Evolutionary conservation across 164 flowering plant genomes (phyloP).

Genomic region (Cinnamomum micranthum): DNA sequence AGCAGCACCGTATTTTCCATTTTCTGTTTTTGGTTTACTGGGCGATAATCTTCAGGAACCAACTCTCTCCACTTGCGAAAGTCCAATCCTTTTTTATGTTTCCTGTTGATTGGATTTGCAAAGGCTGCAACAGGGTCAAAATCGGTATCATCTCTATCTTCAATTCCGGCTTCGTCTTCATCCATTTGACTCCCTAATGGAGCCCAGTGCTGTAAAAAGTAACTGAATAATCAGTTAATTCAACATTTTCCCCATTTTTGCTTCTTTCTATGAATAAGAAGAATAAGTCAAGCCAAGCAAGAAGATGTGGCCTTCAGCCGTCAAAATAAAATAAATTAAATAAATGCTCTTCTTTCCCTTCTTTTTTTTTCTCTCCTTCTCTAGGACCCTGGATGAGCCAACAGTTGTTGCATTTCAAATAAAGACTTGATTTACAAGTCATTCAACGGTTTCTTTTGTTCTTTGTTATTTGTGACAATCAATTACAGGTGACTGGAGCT

Average conservation of each 20-base stretch:
- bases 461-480: too few relatives aligned
- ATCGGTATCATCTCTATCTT: conserved; percentile 26
- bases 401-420: too few relatives aligned
- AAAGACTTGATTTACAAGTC: too few relatives aligned
- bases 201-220: conserved; percentile 63
- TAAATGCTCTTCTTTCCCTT: too few relatives aligned
- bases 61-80: conserved; percentile 67
- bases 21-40: conserved; percentile 11
- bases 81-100: conserved; percentile 55
- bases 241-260: background rate
- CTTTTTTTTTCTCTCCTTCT: too few relatives aligned
- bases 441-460: too few relatives aligned
- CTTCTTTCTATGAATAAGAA: background rate
- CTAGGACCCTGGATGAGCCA: too few relatives aligned
- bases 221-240: background rate
- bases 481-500: too few relatives aligned
- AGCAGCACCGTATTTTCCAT: background rate
- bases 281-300: too few relatives aligned
- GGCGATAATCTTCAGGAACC: conserved; percentile 15
- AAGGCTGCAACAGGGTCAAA: conserved; percentile 31
- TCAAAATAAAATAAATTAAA: too few relatives aligned
- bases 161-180: conserved; percentile 30
- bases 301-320: too few relatives aligned
- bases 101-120: conserved; percentile 66
- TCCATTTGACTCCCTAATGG: conserved; percentile 30